Evolutionary conservation across 2,329 filamentous ascomycete species (phyloP).

Genomic region (Trichoderma hamatum): DNA sequence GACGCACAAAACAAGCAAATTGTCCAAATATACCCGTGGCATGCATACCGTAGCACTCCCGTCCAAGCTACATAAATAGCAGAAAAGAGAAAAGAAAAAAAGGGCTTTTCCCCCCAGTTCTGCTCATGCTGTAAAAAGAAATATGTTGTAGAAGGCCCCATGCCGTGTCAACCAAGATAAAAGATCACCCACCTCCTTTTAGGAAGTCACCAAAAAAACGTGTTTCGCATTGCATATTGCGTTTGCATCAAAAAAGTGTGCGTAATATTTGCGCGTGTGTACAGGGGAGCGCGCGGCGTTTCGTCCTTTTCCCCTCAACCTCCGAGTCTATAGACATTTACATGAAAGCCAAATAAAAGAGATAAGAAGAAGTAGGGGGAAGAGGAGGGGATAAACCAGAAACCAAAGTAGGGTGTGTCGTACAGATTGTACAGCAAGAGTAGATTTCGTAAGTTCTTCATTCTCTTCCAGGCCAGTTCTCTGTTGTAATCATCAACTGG

Average conservation of each 20-base stretch:
- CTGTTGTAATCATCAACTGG: slow-evolving; percentile 6
- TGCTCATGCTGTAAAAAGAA: slow-evolving; percentile 12
- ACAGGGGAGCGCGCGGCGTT: slow-evolving; percentile 12
- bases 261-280: slow-evolving; percentile 22
- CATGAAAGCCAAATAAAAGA: slow-evolving; percentile 10
- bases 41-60: slow-evolving; percentile 22
- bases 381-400: background rate
- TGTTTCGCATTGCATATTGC: slow-evolving; percentile 13
- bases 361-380: slow-evolving; percentile 5
- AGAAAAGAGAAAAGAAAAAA: background rate
- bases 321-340: slow-evolving; percentile 25
- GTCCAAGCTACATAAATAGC: slow-evolving; percentile 3
- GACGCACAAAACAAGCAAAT: slow-evolving; percentile 10
- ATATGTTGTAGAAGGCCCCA: background rate
- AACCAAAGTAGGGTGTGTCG: background rate
- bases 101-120: background rate
- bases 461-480: slow-evolving; percentile 2
- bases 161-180: slow-evolving; percentile 10
- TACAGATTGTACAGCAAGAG: slow-evolving; percentile 21
- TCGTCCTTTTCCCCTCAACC: background rate
- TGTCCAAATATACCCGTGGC: slow-evolving; percentile 22
- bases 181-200: background rate
- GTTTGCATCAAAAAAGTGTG: slow-evolving; percentile 14
- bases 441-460: slow-evolving; percentile 1
- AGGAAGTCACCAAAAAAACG: slow-evolving; percentile 5